Evolutionary conservation across 805 yeast species (phyloP), one percentile per base, ranked within the genome.

Genomic region (Cyberlindnera lachancei): DNA sequence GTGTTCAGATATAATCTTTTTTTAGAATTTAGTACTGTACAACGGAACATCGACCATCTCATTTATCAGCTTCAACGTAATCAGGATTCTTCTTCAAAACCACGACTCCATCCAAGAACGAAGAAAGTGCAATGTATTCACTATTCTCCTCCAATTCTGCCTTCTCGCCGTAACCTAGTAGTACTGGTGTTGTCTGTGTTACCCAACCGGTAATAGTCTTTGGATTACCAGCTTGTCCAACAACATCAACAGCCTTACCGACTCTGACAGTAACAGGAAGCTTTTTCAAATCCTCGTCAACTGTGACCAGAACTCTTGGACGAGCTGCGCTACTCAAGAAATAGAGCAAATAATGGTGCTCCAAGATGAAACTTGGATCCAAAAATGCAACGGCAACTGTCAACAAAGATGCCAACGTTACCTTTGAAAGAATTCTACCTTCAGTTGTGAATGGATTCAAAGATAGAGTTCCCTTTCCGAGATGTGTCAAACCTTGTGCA

Each of bases 141-240:
- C 87, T 94, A 47, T 83, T 87, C 35, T 59, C 64, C 55, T 94
- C 99, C 45, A 92, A 66, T 59, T 92, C 99, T 0, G 98, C 99
- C 41, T 96, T 72, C 59, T 92, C 99, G 27, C 97, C 97, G 47
- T 79, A 78, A 25, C 92, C 88, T 35, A 92, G 68, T 47, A 92
- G 66, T 15, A 92, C 99, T 1, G 99, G 99, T 0, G 99, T 92
- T 5, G 92, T 83, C 53, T 92, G 98, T 2, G 99, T 92, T 15
- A 92, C 97, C 98, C 98, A 92, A 23, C 99, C 99, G 4, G 99
- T 92, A 29, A 92, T 92, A 10, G 96, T 88, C 68, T 92, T 92
- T 30, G 98, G 99, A 48, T 85, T 86, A 64, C 99, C 99, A 0
- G 97, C 99, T 59, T 90, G 97, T 21, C 98, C 99, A 41, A 92